A percentile compares a stretch with the other conserved stretches of the same genome.
These are phyloP conservation scores for Trichophyton benhamiae DNA, from an alignment of 2,329 filamentous ascomycete species.

Conservation along the genomic window DNA sequence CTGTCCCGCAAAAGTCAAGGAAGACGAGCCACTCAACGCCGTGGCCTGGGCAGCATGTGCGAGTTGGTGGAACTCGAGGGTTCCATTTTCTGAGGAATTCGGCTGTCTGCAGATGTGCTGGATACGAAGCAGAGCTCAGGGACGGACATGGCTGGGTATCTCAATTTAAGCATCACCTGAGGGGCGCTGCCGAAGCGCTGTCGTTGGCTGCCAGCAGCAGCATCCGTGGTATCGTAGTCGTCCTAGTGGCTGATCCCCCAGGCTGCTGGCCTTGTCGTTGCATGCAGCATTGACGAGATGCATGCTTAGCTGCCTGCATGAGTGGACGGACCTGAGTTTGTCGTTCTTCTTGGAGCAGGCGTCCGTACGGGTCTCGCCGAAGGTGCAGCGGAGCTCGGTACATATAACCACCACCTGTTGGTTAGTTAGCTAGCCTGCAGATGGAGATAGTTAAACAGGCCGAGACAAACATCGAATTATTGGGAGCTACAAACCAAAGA, in stretches of 20 bases:
- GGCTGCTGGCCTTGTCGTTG: neutral
- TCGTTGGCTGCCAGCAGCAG: neutral
- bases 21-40: neutral
- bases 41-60: neutral
- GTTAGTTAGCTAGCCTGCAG: no score
- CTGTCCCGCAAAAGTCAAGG: neutral
- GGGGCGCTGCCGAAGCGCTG: neutral
- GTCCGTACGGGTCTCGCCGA: neutral
- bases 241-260: constrained; percentile 2
- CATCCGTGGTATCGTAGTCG: neutral
- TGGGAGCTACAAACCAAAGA: neutral
- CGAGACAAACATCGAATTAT: no score
- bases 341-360: neutral
- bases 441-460: no score
- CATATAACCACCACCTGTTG: neutral
- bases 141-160: neutral
- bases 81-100: neutral
- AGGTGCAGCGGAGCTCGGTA: neutral
- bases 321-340: neutral
- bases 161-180: neutral
- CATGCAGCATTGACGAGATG: no score
- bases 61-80: neutral
- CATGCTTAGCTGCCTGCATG: no score
- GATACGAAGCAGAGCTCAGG: neutral
- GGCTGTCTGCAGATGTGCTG: neutral